A percentile compares a stretch with the other conserved stretches of the same genome.
Evolutionary conservation across 331 rosid species (phyloP).

Genomic region (Quercus phellos): DNA sequence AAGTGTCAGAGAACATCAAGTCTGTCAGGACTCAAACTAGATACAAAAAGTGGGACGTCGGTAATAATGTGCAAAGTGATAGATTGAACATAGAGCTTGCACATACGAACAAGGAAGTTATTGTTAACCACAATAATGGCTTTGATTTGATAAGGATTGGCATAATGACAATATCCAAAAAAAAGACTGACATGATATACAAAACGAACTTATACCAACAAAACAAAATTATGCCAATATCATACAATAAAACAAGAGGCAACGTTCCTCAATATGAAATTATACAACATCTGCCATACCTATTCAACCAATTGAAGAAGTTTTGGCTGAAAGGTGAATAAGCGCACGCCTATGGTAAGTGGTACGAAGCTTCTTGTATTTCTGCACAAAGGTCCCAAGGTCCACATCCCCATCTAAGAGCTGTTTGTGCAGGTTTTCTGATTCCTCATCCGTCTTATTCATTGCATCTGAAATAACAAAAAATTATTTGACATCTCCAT

Average conservation of each 20-base stretch:
- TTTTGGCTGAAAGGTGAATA: slow-evolving; percentile 70
- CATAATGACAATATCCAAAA: too few species aligned
- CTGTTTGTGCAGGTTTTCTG: slow-evolving; percentile 57
- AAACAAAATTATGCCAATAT: neutral
- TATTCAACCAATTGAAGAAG: slow-evolving; percentile 38
- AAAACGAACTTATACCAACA: neutral
- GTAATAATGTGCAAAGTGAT: neutral
- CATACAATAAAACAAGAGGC: neutral
- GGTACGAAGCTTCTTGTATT: slow-evolving; percentile 74
- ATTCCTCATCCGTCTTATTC: slow-evolving; percentile 72
- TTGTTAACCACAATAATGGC: neutral
- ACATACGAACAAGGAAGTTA: neutral
- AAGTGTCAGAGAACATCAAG: too few species aligned
- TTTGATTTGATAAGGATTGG: neutral
- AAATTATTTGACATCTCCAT: neutral
- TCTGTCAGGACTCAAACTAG: too few species aligned
- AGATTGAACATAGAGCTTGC: neutral
- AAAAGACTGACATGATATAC: neutral
- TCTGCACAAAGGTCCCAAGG: slow-evolving; percentile 49
- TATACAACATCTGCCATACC: neutral
- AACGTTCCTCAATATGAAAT: neutral
- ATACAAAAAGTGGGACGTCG: too few species aligned
- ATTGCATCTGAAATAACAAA: slow-evolving; percentile 46
- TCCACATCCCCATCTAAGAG: slow-evolving; percentile 62
- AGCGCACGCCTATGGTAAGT: slow-evolving; percentile 67